phyloP scores from a whole-genome alignment of 345 rosid species.

The Gossypium sturtianum region DNA sequence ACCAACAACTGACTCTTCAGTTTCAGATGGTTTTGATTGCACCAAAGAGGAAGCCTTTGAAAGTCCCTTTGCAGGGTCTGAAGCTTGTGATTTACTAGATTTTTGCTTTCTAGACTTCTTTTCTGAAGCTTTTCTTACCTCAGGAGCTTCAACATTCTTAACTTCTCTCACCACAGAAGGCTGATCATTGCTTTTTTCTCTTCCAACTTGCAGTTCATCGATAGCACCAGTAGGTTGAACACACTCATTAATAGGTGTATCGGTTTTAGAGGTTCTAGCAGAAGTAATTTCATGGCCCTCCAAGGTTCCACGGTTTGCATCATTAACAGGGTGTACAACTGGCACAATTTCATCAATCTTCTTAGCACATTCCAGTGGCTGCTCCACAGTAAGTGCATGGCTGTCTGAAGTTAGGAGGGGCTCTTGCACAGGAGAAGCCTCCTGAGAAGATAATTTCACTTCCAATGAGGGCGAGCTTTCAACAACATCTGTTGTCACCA shows the following conservation, averaged over 20 bases:
- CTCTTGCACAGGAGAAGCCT: conserved; percentile 24
- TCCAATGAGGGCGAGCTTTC: conserved; percentile 34
- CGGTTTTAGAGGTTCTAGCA: conserved; percentile 28
- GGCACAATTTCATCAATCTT: conserved; percentile 28
- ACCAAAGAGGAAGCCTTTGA: conserved; percentile 33
- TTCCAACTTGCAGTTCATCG: conserved; percentile 29
- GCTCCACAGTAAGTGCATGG: conserved; percentile 24
- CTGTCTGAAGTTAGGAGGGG: conserved; percentile 26
- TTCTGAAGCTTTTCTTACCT: conserved; percentile 56
- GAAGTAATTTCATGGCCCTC: conserved; percentile 20
- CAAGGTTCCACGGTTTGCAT: conserved; percentile 14
- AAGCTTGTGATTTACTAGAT: conserved; percentile 41
- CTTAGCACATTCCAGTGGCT: conserved; percentile 18
- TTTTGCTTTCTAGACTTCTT: conserved; percentile 88
- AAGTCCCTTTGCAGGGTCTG: conserved; percentile 52
- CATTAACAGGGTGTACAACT: conserved; percentile 9
- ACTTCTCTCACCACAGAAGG: conserved; percentile 28
- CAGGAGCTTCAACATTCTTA: conserved; percentile 49
- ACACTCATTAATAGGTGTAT: conserved; percentile 20
- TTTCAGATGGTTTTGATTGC: conserved; percentile 43
- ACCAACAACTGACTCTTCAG: conserved; percentile 30
- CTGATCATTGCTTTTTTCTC: conserved; percentile 30
- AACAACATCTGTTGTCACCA: conserved; percentile 20
- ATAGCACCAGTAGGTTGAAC: conserved; percentile 22
- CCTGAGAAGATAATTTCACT: conserved; percentile 25